Percentiles rank a stretch among this genome's conserved stretches.
These are phyloP conservation scores for Diatrype stigma DNA, from an alignment of 2,329 filamentous ascomycete species.

Conservation along the genomic window DNA sequence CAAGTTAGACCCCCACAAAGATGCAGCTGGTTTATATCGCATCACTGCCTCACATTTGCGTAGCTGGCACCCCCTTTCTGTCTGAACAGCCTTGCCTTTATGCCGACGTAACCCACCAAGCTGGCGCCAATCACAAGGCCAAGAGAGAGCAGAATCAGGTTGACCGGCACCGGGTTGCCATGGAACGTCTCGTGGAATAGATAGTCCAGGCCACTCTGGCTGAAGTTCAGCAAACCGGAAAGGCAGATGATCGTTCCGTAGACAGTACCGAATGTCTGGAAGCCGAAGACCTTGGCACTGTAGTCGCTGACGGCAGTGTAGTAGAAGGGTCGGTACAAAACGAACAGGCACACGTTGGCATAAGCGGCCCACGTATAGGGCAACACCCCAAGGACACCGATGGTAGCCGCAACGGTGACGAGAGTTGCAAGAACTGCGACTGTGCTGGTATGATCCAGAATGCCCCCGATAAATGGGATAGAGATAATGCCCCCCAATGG, in stretches of 20 bases:
- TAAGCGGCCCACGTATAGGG: slow-evolving; percentile 69
- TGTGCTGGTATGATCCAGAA: slow-evolving; percentile 75
- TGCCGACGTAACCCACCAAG: slow-evolving; percentile 63
- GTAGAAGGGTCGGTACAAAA: slow-evolving; percentile 82
- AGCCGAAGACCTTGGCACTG: slow-evolving; percentile 86
- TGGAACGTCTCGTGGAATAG: slow-evolving; percentile 69
- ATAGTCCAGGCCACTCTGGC: slow-evolving; percentile 74
- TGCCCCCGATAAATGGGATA: slow-evolving; percentile 77
- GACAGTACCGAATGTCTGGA: slow-evolving; percentile 88
- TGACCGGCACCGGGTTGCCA: slow-evolving; percentile 73
- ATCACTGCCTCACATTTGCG: slow-evolving; percentile 7
- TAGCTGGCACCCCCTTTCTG: slow-evolving; percentile 17
- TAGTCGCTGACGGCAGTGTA: slow-evolving; percentile 91
- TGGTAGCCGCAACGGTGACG: slow-evolving; percentile 66
- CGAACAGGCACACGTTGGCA: slow-evolving; percentile 71
- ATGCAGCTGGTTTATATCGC: too few species aligned
- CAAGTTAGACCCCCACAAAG: too few species aligned
- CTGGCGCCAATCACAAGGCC: slow-evolving; percentile 61
- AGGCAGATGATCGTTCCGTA: slow-evolving; percentile 88
- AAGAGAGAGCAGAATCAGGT: slow-evolving; percentile 59
- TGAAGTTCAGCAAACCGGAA: slow-evolving; percentile 79
- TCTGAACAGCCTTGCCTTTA: slow-evolving; percentile 29
- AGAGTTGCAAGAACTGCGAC: slow-evolving; percentile 66
- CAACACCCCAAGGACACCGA: slow-evolving; percentile 73
- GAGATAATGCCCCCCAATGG: slow-evolving; percentile 79